Base-by-base conservation (phyloP, 75 land plant species). In the Isoetes taiwanensis region DNA sequence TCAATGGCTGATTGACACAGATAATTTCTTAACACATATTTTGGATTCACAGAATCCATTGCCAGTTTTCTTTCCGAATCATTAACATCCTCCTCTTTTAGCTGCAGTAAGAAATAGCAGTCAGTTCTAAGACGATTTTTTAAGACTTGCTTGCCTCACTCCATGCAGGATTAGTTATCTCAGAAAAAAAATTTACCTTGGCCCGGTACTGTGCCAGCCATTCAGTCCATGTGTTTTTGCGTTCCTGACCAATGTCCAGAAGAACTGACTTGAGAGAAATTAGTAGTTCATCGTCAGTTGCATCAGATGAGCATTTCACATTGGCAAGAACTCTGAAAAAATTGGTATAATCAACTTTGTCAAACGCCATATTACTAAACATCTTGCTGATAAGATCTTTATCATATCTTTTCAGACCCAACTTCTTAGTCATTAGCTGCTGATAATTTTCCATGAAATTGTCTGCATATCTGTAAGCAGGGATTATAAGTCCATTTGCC, bases 301-400 rank as follows among this genome's bases (percentile, higher is more conserved):
- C 71, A 33, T 48, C 68, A 1, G 75, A 68, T 56, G 65, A 74
- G 28, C 78, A 71, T 65, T 84, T 84, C 30, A 93, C 39, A 58
- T 87, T 93, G 3, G 84, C 80, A 56, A 93, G 77, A 19, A 68
- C 62, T n/a, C 98, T 84, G 67, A 93, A 93, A 74, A 85, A 93
- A 63, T 84, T 93, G 43, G 98, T 93, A 61, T 93, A 93, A 54
- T 93, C 98, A 48, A 93, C 98, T 72, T 93, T 93, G 57, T 93
- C 98, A 64, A 93, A 80, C 43, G 98, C 85, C 98, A 93, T 68
- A 55, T 93, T 87, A 54, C 65, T 84, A 17, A 93, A 72, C 54
- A 93, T 85, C 56, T 74, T 84, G 56, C 77, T 81, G 10, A 87
- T 76, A 37, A 93, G 33, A 43, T 84, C 82, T 38, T 88, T 89